A percentile compares a stretch with the other conserved stretches of the same genome.
Conservation (phyloP, 1,284 basidiomycete species). For the Trametes versicolor region DNA sequence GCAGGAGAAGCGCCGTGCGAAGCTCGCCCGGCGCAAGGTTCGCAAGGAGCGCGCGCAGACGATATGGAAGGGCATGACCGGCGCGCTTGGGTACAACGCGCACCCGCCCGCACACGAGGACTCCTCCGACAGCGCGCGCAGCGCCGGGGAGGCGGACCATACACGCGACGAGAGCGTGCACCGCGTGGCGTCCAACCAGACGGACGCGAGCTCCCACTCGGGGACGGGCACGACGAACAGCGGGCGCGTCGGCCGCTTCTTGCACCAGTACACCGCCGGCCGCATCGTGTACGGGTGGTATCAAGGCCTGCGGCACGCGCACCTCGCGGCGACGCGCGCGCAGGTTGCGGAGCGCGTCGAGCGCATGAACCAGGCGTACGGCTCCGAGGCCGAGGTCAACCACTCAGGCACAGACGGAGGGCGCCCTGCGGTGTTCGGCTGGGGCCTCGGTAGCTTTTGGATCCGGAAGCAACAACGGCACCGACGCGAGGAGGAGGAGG, state of each 20-base stretch:
- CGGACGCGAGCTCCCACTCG: conserved; percentile 23
- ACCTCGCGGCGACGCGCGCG: conserved; percentile 69
- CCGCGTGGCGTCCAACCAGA: conserved; percentile 25
- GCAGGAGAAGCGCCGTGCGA: conserved; percentile 55
- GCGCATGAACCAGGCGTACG: conserved; percentile 66
- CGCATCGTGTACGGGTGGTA: conserved; percentile 61
- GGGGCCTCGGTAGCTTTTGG: conserved; percentile 79
- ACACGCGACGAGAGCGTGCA: conserved; percentile 3
- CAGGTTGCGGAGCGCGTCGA: conserved; percentile 73
- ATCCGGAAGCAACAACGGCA: conserved; percentile 49
- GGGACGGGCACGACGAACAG: conserved; percentile 1
- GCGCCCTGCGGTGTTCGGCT: conserved; percentile 53
- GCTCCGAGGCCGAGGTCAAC: conserved; percentile 45
- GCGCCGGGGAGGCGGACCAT: conserved; percentile 8
- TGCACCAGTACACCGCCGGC: conserved; percentile 33
- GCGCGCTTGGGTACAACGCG: conserved; percentile 39
- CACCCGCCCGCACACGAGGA: conserved; percentile 18
- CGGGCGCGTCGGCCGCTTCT: conserved; percentile 28
- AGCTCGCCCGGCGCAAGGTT: conserved; percentile 50
- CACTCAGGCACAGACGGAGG: conserved; percentile 34
- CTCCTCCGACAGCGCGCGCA: conserved; percentile 22
- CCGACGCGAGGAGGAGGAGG: conserved; percentile 41
- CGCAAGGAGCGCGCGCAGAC: conserved; percentile 58
- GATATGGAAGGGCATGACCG: conserved; percentile 63
- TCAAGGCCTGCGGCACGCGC: conserved; percentile 66